A percentile compares a stretch with the other conserved stretches of the same genome.
Conservation (phyloP, 2,329 filamentous ascomycete species). For the Colletotrichum graminicola region DNA sequence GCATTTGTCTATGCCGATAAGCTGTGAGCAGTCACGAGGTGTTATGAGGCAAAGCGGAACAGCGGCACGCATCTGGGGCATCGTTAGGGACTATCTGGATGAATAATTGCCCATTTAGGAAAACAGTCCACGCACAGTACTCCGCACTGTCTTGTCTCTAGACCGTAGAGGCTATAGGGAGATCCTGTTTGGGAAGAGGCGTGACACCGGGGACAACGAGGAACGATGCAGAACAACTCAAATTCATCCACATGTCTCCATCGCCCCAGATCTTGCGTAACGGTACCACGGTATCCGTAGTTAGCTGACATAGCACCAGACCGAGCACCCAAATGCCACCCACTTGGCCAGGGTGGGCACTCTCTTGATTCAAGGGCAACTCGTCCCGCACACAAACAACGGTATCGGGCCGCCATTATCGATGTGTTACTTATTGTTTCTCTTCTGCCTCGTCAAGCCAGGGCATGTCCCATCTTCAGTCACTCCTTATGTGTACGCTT, state of each 20-base stretch:
- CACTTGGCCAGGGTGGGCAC: conserved; percentile 28
- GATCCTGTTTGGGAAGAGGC: neutral
- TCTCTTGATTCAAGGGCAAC: conserved; percentile 33
- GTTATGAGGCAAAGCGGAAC: conserved; percentile 3
- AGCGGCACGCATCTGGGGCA: neutral
- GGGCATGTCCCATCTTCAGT: conserved; percentile 14
- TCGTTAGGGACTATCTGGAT: neutral
- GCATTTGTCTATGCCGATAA: conserved; percentile 23
- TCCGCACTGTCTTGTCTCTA: conserved; percentile 8
- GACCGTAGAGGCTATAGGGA: conserved; percentile 7
- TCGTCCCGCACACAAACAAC: conserved; percentile 15
- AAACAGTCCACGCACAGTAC: conserved; percentile 25
- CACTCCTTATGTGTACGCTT: conserved; percentile 37
- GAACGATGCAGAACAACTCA: conserved; percentile 38
- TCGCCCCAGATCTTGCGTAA: conserved; percentile 28
- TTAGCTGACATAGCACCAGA: conserved; percentile 34
- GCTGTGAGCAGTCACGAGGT: conserved; percentile 3
- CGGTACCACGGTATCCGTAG: conserved; percentile 25
- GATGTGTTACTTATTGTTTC: neutral
- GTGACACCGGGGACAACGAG: conserved; percentile 19
- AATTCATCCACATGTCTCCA: conserved; percentile 38
- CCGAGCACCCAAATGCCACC: neutral
- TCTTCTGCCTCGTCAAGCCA: conserved; percentile 5
- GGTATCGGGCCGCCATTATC: conserved; percentile 9
- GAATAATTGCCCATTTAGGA: conserved; percentile 17